Percentiles rank a stretch among this genome's conserved stretches.
phyloP scores from a whole-genome alignment of 1,284 basidiomycete species.

The Heterobasidion parviporum region DNA sequence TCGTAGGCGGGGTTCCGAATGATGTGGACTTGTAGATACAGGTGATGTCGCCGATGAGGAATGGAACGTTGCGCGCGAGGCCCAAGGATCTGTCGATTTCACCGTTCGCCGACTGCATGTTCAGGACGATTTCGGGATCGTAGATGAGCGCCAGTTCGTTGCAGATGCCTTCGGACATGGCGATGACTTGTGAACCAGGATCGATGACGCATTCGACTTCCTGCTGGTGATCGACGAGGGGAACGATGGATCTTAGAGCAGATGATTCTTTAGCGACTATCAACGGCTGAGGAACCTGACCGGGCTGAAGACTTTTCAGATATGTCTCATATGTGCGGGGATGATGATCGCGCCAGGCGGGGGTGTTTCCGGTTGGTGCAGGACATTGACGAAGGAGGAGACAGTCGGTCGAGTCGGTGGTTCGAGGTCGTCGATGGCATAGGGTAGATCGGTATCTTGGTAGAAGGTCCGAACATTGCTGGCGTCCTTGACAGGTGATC shows the following conservation, averaged over 20 bases:
- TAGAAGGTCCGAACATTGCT: neutral
- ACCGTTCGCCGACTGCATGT: slow-evolving; percentile 16
- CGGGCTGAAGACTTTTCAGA: neutral
- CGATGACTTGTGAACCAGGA: neutral
- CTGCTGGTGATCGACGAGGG: neutral
- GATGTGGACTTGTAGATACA: slow-evolving; percentile 17
- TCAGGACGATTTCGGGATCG: neutral
- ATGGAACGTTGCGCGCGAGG: slow-evolving; percentile 9
- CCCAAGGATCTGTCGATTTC: slow-evolving; percentile 16
- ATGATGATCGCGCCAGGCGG: neutral
- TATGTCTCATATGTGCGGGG: neutral
- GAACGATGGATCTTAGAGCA: neutral
- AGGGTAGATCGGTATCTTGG: neutral
- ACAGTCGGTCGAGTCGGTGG: neutral
- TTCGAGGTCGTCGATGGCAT: neutral
- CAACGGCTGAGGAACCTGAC: neutral
- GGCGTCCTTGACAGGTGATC: neutral
- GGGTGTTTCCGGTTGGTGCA: neutral
- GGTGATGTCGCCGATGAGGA: slow-evolving; percentile 1
- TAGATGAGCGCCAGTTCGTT: neutral
- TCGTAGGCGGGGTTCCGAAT: slow-evolving; percentile 22
- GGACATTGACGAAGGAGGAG: neutral
- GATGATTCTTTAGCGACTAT: neutral
- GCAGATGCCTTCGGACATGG: neutral
- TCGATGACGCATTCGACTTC: neutral